Percentiles rank a stretch among this genome's conserved stretches.
phyloP scores from a whole-genome alignment of 2,329 filamentous ascomycete genomes.

The Gnomoniopsis sp. region DNA sequence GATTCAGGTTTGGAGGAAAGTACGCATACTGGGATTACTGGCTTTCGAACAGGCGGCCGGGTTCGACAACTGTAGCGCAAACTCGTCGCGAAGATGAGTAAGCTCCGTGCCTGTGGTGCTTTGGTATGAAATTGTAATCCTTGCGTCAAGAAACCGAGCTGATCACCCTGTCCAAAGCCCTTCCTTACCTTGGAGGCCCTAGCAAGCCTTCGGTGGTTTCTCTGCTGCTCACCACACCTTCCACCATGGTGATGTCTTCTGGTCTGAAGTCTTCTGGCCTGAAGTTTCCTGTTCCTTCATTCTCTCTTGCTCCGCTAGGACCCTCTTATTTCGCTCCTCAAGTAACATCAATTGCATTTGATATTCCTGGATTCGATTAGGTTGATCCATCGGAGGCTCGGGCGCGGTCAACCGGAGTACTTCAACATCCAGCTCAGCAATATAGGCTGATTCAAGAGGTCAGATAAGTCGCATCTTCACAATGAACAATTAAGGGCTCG shows the following conservation, averaged over 20 bases:
- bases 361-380: neutral
- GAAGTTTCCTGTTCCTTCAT: neutral
- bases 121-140: too few species aligned
- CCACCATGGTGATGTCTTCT: neutral
- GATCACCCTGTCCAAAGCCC: too few species aligned
- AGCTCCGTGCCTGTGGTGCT: too few species aligned
- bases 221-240: neutral
- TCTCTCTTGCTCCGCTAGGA: neutral
- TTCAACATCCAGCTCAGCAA: conserved; percentile 35
- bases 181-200: too few species aligned
- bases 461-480: neutral
- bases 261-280: neutral
- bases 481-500: too few species aligned
- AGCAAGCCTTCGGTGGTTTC: too few species aligned
- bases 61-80: too few species aligned
- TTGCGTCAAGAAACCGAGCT: too few species aligned
- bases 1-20: too few species aligned
- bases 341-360: neutral
- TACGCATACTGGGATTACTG: too few species aligned
- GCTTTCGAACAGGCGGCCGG: too few species aligned
- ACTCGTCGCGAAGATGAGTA: too few species aligned
- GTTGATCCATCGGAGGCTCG: neutral
- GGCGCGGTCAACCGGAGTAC: conserved; percentile 21
- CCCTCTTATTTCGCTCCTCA: neutral
- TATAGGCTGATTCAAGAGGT: conserved; percentile 20